These are phyloP conservation scores for Echium plantagineum DNA, from an alignment of 257 asterid species.

Conservation along the genomic window DNA sequence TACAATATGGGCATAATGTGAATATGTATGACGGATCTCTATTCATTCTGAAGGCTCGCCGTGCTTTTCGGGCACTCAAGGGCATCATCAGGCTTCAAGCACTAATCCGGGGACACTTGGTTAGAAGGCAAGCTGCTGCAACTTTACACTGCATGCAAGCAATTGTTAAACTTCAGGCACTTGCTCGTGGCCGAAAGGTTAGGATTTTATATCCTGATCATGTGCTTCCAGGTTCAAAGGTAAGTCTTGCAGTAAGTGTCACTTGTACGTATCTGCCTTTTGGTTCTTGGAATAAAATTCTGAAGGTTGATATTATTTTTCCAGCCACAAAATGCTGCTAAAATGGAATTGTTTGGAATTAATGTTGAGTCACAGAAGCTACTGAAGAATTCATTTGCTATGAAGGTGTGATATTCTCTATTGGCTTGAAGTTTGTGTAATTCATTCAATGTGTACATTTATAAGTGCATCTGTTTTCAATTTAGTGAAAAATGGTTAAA, in stretches of 20 bases:
- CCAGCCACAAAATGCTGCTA: slow-evolving; percentile 23
- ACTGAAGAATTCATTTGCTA: slow-evolving; percentile 42
- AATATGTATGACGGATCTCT: not conserved
- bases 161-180: slow-evolving; percentile 65
- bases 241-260: slow-evolving; percentile 9
- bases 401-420: slow-evolving; percentile 40
- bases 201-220: slow-evolving; percentile 28
- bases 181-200: slow-evolving; percentile 67
- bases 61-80: slow-evolving; percentile 83
- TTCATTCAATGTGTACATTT: not conserved
- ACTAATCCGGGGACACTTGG: slow-evolving; percentile 88
- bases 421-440: slow-evolving; percentile 11
- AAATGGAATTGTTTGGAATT: slow-evolving; percentile 24
- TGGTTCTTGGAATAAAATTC: not conserved
- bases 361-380: slow-evolving; percentile 32
- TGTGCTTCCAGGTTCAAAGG: slow-evolving; percentile 24
- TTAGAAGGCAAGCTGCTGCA: slow-evolving; percentile 83
- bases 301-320: slow-evolving; percentile 8
- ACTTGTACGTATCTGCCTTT: not conserved
- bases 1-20: not conserved
- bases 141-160: slow-evolving; percentile 72
- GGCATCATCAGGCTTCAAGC: slow-evolving; percentile 94
- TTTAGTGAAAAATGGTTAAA: not conserved
- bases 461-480: not conserved
- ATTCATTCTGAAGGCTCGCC: slow-evolving; percentile 54